Base-by-base conservation (phyloP, 768 basidiomycete genomes). In the Xanthoconium purpureum region DNA sequence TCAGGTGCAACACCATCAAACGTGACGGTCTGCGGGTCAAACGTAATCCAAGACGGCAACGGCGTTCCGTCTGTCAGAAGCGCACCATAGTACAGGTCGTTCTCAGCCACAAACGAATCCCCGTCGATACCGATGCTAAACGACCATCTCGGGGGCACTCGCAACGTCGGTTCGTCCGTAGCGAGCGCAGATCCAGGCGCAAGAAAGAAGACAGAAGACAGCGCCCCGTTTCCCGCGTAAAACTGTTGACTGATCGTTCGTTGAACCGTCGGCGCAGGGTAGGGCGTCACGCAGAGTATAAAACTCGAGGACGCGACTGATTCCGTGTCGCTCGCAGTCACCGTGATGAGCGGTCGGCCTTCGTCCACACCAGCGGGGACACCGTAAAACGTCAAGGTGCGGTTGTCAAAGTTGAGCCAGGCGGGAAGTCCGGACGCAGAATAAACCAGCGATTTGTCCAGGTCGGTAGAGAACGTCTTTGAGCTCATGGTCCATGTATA, bases 101-200 rank as follows among this genome's bases (percentile, higher is more conserved):
- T 72, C 45, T 71, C 55, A 32, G 80, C 74, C 3, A 66, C 56
- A 69, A 85, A 87, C 3, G 89, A 94, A 36, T 80, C 74, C 56
- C 81, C 76, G 49, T 84, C 73, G 63, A 97, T 83, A 14, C 94
- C 95, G 55, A 98, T 80, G 64, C 91, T 92, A 74, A 96, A 98
- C 1, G 90, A 91, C 93, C 94, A 96, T 44, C 75, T 71, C 8
- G 82, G 82, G 1, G 92, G 93, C 11, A 96, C 82, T 49, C 93
- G 78, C 53, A 97, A 67, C 47, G 79, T 75, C 52, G 86, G 85
- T 47, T 72, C 75, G 45, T 70, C 63, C 15, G 75, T 77, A 30
- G 68, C 64, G 32, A 91, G 73, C 14, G 85, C 82, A 20, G 89
- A 88, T 43, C 77, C 74, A 3, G 78, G 71, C n/a, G 82, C 74